A percentile compares a stretch with the other conserved stretches of the same genome.
These are phyloP conservation scores for Gynandropsis gynandra DNA, from an alignment of 345 rosid genomes.

Conservation along the genomic window DNA sequence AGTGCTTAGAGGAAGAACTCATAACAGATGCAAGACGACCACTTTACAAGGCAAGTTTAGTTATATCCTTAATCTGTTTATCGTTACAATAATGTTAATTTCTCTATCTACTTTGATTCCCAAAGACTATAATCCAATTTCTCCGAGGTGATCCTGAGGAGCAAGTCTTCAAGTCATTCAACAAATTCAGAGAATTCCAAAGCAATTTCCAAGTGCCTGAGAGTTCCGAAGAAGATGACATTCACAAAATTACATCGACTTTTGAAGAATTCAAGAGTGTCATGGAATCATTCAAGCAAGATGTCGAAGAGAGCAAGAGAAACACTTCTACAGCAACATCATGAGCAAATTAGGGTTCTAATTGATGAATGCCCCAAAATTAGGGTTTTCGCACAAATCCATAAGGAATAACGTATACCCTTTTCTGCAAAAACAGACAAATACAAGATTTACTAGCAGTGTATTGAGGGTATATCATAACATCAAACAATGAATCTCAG, in stretches of 20 bases:
- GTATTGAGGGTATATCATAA: too few relatives aligned
- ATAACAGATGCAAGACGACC: constrained; percentile 48
- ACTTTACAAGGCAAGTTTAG: constrained; percentile 37
- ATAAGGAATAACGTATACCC: too few relatives aligned
- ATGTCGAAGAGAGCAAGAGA: constrained; percentile 22
- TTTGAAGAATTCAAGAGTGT: constrained; percentile 33
- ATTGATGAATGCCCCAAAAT: too few relatives aligned
- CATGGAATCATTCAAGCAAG: constrained; percentile 32
- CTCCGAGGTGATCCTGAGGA: constrained; percentile 16
- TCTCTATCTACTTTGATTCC: not conserved
- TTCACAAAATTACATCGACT: constrained; percentile 12
- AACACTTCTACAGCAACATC: not conserved
- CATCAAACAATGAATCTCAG: too few relatives aligned
- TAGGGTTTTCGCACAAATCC: too few relatives aligned
- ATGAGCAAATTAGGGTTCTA: not conserved
- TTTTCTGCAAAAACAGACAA: too few relatives aligned
- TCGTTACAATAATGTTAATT: not conserved
- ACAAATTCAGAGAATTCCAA: constrained; percentile 31
- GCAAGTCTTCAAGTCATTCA: constrained; percentile 25
- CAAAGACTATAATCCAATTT: constrained; percentile 36
- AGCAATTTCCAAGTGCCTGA: constrained; percentile 23
- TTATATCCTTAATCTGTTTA: not conserved
- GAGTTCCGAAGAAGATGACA: constrained; percentile 21
- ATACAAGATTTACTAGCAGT: too few relatives aligned
- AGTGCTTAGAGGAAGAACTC: constrained; percentile 33